Evolutionary conservation across 169 alveolate genomes (phyloP), one percentile per base, ranked within the genome.

Genomic region (Plasmodium billcollinsi): DNA sequence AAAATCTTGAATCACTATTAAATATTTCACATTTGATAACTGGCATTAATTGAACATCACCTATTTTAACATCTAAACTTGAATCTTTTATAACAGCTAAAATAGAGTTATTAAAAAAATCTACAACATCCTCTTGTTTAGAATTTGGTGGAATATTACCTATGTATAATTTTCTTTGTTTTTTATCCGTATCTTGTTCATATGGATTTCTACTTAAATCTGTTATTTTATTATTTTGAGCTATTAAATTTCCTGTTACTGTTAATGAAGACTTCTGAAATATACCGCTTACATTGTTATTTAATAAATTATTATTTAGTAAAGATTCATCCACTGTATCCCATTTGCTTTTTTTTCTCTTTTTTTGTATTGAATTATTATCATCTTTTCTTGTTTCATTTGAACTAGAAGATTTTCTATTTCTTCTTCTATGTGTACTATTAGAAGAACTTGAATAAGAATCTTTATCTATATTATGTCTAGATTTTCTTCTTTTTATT

Each of bases 91-190:
- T 88, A 62, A 94, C 33, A 11, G 95, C 52, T 45, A 67, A 88
- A 47, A 94, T 26, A 0, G 97, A 94, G 20, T 88, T 93, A 56
- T 63, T 88, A 33, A 94, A 83, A 74, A 94, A 94, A 4, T 76
- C 94, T 26, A 94, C 85, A 63, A 94, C 21, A 18, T 89, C 96
- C 73, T 88, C 88, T 43, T 90, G 92, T 52, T 56, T 93, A 2
- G 94, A 90, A 26, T 94, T 96, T 8, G 95, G 74, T 9, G 96
- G 96, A 14, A 94, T 90, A 73, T 94, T 94, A 47, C 96, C 96
- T 2, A 94, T 67, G 67, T 94, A 94, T 21, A 94, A 92, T 71
- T 95, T 72, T 39, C 94, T 88, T 52, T 90, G 96, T 47, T 94
- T 75, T 75, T 88, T 94, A 88, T 83, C 89, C 5, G 78, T 94